Conservation (phyloP, 805 yeast species). For the Suhomyces canberraensis region DNA sequence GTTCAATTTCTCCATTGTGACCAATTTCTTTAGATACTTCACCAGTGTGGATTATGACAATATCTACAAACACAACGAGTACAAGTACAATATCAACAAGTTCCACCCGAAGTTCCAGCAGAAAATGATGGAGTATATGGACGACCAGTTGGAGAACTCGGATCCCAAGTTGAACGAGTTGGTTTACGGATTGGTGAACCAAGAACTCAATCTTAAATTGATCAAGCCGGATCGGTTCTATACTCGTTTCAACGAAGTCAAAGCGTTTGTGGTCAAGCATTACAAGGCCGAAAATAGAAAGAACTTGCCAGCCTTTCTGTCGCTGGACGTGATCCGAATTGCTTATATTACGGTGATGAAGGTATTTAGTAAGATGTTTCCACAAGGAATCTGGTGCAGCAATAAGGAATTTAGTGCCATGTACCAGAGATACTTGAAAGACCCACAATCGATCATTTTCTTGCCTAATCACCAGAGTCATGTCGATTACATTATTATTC, state of each 20-base stretch:
- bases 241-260: constrained; percentile 33
- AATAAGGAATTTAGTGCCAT: constrained; percentile 26
- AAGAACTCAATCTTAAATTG: constrained; percentile 36
- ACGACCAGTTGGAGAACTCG: constrained; percentile 26
- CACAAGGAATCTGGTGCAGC: constrained; percentile 41
- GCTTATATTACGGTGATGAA: constrained; percentile 39
- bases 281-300: constrained; percentile 33
- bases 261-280: constrained; percentile 35
- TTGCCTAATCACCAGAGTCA: constrained; percentile 64
- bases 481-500: constrained; percentile 57
- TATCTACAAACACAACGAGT: constrained; percentile 34
- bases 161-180: constrained; percentile 36
- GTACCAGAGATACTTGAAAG: constrained; percentile 28
- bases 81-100: constrained; percentile 33
- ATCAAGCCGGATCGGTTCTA: constrained; percentile 32
- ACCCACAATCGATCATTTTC: constrained; percentile 46
- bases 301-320: constrained; percentile 33
- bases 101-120: constrained; percentile 24
- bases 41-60: constrained; percentile 25
- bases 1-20: constrained; percentile 20
- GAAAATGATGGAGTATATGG: constrained; percentile 29
- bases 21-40: constrained; percentile 30
- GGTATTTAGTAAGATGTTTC: constrained; percentile 35
- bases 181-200: constrained; percentile 32
- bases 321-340: constrained; percentile 25